Evolutionary conservation across 2,329 filamentous ascomycete species (phyloP), one percentile per base, ranked within the genome.

Genomic region (Endothia cerciana): DNA sequence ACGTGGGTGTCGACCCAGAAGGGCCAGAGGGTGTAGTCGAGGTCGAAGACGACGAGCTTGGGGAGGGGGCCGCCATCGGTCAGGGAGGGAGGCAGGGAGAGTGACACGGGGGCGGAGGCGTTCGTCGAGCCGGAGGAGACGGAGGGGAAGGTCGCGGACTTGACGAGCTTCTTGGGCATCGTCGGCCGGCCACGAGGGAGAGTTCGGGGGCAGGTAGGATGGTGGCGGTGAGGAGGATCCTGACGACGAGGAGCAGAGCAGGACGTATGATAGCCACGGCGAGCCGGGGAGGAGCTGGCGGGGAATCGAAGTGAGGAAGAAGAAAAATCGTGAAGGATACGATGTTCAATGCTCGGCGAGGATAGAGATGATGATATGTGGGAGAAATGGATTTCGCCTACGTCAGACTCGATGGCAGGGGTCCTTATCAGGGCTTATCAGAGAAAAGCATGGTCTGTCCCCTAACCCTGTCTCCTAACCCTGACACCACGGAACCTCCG

Each of bases 11-110:
- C 95, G 1, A 97, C 90, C 94, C 94, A 98, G 80, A 97, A 97
- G 4, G 94, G 93, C 95, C 94, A 98, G n/a, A 98, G 84, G 0
- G 95, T 98, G 83, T 97, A 98, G 83, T 98, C 94, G 69, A 98
- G 87, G 77, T 98, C 95, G 80, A 98, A 97, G 69, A 95, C 91
- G 72, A 98, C 85, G 71, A 97, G 85, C 68, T 89, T 88, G 0
- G 94, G 94, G 1, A 97, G 85, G 0, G 93, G 91, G 0, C 88
- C 85, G 51, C 87, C 78, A 76, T 86, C 82, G 70, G 75, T 73
- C 45, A 87, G 81, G 71, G 82, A 80, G 28, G 75, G 41, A 4
- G 83, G 82, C 36, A 78, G 73, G 4, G 61, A 53, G 58, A 68
- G 56, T 63, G 70, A 66, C 36, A 68, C 47, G 2, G 72, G 45